Conservation (phyloP, 768 basidiomycete genomes). For the Panus rudis region DNA sequence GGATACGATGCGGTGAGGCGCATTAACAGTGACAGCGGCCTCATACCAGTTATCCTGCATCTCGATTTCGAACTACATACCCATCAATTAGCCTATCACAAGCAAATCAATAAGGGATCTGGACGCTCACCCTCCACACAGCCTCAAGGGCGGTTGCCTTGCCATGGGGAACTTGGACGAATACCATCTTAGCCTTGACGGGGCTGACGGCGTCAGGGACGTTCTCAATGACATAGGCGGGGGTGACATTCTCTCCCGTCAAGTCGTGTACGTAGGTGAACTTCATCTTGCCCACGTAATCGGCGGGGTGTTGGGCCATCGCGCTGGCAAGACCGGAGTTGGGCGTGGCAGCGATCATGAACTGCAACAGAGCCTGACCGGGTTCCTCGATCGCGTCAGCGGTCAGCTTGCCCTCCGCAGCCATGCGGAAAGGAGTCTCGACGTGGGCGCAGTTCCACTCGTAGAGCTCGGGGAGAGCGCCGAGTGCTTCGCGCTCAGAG, state of each 20-base stretch:
- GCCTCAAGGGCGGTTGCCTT: slow-evolving; percentile 56
- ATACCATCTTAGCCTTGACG: slow-evolving; percentile 74
- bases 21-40: slow-evolving; percentile 64
- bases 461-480: slow-evolving; percentile 39
- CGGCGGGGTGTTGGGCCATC: slow-evolving; percentile 42
- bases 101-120: background rate
- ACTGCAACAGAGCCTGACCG: slow-evolving; percentile 59
- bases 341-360: slow-evolving; percentile 73
- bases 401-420: slow-evolving; percentile 21
- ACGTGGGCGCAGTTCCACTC: slow-evolving; percentile 53
- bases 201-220: slow-evolving; percentile 76
- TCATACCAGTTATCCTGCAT: slow-evolving; percentile 98
- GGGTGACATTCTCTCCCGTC: slow-evolving; percentile 49
- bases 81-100: background rate
- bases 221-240: slow-evolving; percentile 46
- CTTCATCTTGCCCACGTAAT: slow-evolving; percentile 44
- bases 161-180: slow-evolving; percentile 70
- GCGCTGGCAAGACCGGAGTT: slow-evolving; percentile 38
- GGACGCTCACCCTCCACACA: slow-evolving; percentile 69
- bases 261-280: slow-evolving; percentile 35
- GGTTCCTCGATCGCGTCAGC: slow-evolving; percentile 26
- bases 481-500: slow-evolving; percentile 14
- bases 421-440: slow-evolving; percentile 32
- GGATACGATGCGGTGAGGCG: slow-evolving; percentile 76
- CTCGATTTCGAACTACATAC: slow-evolving; percentile 72